Percentiles rank a stretch among this genome's conserved stretches.
These are phyloP conservation scores for Pleurotus eryngii DNA, from an alignment of 768 basidiomycete genomes.

Conservation along the genomic window DNA sequence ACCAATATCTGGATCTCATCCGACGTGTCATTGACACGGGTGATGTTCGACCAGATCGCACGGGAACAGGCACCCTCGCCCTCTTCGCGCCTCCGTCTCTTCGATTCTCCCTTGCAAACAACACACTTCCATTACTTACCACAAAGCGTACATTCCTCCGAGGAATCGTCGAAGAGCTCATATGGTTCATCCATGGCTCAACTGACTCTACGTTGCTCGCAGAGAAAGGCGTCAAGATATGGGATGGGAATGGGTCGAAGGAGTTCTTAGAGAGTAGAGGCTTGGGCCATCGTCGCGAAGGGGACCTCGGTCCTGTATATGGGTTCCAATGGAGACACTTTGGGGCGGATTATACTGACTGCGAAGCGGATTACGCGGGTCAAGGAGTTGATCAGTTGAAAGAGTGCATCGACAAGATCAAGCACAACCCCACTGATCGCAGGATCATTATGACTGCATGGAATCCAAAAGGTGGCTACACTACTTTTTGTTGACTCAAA, in stretches of 20 bases:
- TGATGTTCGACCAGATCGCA: conserved; percentile 82
- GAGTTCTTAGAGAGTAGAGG: conserved; percentile 85
- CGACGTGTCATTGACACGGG: conserved; percentile 71
- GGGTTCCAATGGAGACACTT: conserved; percentile 98
- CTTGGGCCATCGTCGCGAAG: conserved; percentile 78
- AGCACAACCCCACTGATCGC: conserved; percentile 87
- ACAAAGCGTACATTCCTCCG: conserved; percentile 93
- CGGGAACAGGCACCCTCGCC: conserved; percentile 91
- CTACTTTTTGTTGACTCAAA: background rate
- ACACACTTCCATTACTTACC: conserved; percentile 83
- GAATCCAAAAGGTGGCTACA: conserved; percentile 89
- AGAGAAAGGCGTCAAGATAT: conserved; percentile 87
- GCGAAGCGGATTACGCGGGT: conserved; percentile 72
- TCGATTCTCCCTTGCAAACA: conserved; percentile 80
- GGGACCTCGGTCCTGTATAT: conserved; percentile 95
- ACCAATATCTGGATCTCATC: conserved; percentile 87
- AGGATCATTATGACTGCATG: conserved; percentile 94
- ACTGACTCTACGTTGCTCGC: conserved; percentile 80
- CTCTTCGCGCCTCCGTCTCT: conserved; percentile 89
- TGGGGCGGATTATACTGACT: conserved; percentile 77
- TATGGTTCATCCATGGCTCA: conserved; percentile 88
- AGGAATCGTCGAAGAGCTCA: conserved; percentile 88
- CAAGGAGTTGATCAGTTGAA: conserved; percentile 90
- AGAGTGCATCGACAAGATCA: conserved; percentile 90
- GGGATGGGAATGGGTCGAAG: conserved; percentile 94